Base-by-base conservation (phyloP, 305 asterid species). In the Striga hermonthica region DNA sequence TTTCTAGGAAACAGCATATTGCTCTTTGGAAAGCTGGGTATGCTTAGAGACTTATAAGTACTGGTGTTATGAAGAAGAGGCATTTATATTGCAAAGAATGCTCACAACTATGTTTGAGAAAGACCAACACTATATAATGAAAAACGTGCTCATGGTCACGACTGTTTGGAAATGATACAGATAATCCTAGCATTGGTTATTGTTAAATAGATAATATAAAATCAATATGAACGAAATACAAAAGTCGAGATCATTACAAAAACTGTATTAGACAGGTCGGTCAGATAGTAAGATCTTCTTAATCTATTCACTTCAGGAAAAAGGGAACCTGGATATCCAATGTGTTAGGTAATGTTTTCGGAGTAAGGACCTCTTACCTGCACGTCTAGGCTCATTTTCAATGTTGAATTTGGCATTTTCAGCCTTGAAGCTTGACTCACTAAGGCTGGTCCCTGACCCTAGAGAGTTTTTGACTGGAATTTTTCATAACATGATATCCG, bases 331-430 rank as follows among this genome's bases (percentile, higher is more conserved):
- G 47, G 47, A 41, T 22, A 61, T 40, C 10, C 65, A 39, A 53
- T 68, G 22, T 16, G 31, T 22, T 22, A 5, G 41, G 22, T 15
- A 64, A 49, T 16, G 47, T 36, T 66, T 64, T 35, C 76, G 70
- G 38, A 71, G 31, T 71, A 52, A 64, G 45, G 66, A 73, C 68
- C 71, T 64, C 84, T 76, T 86, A 89, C 96, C 92, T 77, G 93
- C 84, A 73, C 95, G 89, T 69, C 71, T 67, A 45, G 87, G 90
- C 75, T 73, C 82, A 69, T 57, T 69, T 68, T 75, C 69, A 48
- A 66, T 69, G 55, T 56, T 64, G 61, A 49, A 67, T 73, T 74
- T 72, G 31, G 31, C 31, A 22, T 22, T 22, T 22, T 22, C 31
- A 22, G 2, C 31, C 31, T 22, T 22, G 31, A 22, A 71, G 77